Conservation (phyloP, 768 basidiomycete genomes). For the Tylopilus sp. region DNA sequence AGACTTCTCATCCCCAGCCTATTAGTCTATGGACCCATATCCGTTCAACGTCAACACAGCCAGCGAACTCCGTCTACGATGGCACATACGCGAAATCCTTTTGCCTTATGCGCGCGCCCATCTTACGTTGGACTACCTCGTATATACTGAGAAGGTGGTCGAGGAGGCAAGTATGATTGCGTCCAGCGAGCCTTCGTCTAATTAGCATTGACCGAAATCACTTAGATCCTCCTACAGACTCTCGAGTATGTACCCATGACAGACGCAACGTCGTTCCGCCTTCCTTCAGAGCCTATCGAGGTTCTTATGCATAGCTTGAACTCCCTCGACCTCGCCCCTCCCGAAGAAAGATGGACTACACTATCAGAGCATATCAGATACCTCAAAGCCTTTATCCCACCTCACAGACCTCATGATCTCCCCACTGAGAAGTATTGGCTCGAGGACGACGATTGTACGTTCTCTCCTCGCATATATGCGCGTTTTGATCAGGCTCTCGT, state of each 20-base stretch:
- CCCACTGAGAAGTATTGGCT: slow-evolving; percentile 38
- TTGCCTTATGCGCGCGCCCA: slow-evolving; percentile 51
- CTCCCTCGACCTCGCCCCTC: slow-evolving; percentile 33
- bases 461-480: slow-evolving; percentile 16
- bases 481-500: background rate
- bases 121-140: slow-evolving; percentile 52
- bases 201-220: background rate
- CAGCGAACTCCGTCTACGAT: slow-evolving; percentile 24
- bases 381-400: slow-evolving; percentile 18
- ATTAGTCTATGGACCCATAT: slow-evolving; percentile 15
- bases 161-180: slow-evolving; percentile 35
- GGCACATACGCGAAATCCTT: slow-evolving; percentile 54
- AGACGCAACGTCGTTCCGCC: slow-evolving; percentile 48
- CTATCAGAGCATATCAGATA: slow-evolving; percentile 18
- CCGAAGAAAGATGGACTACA: slow-evolving; percentile 43
- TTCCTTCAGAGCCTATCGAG: slow-evolving; percentile 56
- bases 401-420: slow-evolving; percentile 20
- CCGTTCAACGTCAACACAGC: slow-evolving; percentile 18
- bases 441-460: slow-evolving; percentile 35
- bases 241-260: slow-evolving; percentile 43
- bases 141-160: slow-evolving; percentile 49
- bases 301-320: slow-evolving; percentile 35
- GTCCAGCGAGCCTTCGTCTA: background rate
- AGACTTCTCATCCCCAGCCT: background rate
- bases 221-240: slow-evolving; percentile 41